A percentile compares a stretch with the other conserved stretches of the same genome.
These are phyloP conservation scores for Corchorus olitorius DNA, from an alignment of 345 rosid species.

Conservation along the genomic window DNA sequence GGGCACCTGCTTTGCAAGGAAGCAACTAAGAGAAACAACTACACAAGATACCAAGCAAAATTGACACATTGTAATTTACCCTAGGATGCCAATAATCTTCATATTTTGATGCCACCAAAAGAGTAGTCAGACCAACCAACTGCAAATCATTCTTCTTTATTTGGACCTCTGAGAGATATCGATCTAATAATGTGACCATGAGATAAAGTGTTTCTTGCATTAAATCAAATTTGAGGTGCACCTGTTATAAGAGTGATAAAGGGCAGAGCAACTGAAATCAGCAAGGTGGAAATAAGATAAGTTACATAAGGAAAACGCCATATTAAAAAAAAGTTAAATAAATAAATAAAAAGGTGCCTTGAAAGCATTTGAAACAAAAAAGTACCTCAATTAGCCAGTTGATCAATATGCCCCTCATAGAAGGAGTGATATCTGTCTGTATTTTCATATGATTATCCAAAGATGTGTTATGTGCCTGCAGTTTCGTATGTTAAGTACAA, in stretches of 20 bases:
- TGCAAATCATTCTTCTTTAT: constrained; percentile 83
- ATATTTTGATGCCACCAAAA: constrained; percentile 88
- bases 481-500: constrained; percentile 16
- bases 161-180: constrained; percentile 74
- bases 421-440: constrained; percentile 64
- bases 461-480: constrained; percentile 64
- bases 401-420: constrained; percentile 82
- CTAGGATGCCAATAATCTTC: constrained; percentile 99
- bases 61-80: constrained; percentile 40
- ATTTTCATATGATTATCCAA: constrained; percentile 59
- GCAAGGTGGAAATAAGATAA: constrained; percentile 22
- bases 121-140: constrained; percentile 84
- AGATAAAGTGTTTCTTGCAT: constrained; percentile 96
- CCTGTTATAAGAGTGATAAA: constrained; percentile 47
- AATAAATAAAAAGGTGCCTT: neutral
- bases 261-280: constrained; percentile 16
- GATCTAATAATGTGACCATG: constrained; percentile 71
- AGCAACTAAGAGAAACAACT: neutral
- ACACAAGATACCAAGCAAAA: neutral
- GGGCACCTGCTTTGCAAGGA: neutral
- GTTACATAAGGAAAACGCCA: neutral
- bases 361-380: constrained; percentile 12
- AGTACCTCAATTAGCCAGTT: constrained; percentile 96
- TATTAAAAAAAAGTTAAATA: neutral
- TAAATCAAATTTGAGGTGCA: constrained; percentile 80